Evolutionary conservation across 345 rosid species (phyloP).

Genomic region (Syzygium aromaticum): DNA sequence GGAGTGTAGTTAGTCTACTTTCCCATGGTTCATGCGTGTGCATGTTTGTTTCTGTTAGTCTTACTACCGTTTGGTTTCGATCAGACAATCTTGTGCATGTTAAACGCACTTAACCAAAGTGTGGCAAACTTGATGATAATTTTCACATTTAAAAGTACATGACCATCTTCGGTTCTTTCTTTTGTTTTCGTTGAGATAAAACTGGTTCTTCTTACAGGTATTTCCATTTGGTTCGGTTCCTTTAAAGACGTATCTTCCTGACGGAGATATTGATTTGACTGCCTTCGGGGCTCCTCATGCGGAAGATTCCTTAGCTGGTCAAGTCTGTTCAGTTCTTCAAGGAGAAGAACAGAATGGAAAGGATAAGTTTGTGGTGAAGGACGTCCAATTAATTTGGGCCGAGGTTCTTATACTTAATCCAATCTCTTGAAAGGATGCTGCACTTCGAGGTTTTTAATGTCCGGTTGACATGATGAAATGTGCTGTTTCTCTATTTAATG

Average conservation of each 20-base stretch:
- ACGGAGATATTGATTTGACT: constrained; percentile 92
- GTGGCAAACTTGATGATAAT: neutral
- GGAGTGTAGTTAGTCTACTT: neutral
- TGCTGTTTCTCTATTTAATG: neutral
- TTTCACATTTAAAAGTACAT: neutral
- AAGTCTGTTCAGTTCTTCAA: constrained; percentile 57
- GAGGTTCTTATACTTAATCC: constrained; percentile 33
- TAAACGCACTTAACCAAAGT: neutral
- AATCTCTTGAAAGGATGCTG: neutral
- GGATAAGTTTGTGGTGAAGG: constrained; percentile 58
- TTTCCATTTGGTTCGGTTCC: constrained; percentile 92
- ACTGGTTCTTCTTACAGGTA: constrained; percentile 39
- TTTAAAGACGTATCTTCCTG: constrained; percentile 92
- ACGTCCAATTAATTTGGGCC: constrained; percentile 65
- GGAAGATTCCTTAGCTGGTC: constrained; percentile 57
- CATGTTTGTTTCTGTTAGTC: neutral
- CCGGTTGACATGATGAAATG: neutral
- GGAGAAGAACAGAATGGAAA: constrained; percentile 48
- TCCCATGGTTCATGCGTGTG: neutral
- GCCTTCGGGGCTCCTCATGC: constrained; percentile 48
- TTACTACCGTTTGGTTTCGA: neutral
- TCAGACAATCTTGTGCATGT: neutral
- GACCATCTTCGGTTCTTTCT: neutral
- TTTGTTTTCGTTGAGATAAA: neutral
- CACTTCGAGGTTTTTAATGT: neutral